phyloP scores from a whole-genome alignment of 805 yeast species.

The Metschnikowia sp. region DNA sequence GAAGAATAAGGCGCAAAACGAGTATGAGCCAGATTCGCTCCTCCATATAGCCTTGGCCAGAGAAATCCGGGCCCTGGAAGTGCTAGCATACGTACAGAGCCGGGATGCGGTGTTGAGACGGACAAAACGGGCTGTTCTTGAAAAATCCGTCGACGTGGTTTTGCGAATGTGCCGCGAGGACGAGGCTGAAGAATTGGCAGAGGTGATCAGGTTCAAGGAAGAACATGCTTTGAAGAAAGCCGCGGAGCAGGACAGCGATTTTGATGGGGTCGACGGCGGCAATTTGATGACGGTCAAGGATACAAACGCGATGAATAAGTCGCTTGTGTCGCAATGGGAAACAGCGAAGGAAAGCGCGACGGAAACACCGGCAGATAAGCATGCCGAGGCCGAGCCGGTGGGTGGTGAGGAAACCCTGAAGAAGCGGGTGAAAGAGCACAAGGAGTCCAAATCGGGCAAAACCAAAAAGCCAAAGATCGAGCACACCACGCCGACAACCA shows the following conservation, averaged over 20 bases:
- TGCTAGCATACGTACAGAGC: slow-evolving; percentile 55
- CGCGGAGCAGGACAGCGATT: slow-evolving; percentile 35
- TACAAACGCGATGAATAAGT: slow-evolving; percentile 68
- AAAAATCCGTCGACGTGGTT: slow-evolving; percentile 60
- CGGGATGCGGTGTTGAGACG: slow-evolving; percentile 68
- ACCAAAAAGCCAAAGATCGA: slow-evolving; percentile 44
- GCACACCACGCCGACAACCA: slow-evolving; percentile 66
- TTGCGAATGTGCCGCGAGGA: slow-evolving; percentile 54
- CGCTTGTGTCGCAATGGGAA: slow-evolving; percentile 72
- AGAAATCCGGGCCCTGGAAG: slow-evolving; percentile 51
- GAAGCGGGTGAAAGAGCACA: slow-evolving; percentile 54
- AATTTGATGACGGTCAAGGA: slow-evolving; percentile 66
- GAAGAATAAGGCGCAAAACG: slow-evolving; percentile 31
- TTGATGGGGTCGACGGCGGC: slow-evolving; percentile 36
- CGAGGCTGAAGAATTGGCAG: slow-evolving; percentile 56
- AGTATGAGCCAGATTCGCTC: slow-evolving; percentile 34
- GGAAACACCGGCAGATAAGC: slow-evolving; percentile 6
- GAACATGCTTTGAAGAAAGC: slow-evolving; percentile 19
- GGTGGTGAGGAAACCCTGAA: slow-evolving; percentile 34
- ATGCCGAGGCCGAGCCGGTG: slow-evolving; percentile 1
- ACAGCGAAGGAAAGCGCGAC: slow-evolving; percentile 4
- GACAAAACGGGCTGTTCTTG: slow-evolving; percentile 61
- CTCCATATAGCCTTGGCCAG: slow-evolving; percentile 56
- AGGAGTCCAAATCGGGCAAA: slow-evolving; percentile 29
- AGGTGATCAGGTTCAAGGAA: slow-evolving; percentile 18